Evolutionary conservation across 2,329 filamentous ascomycete species (phyloP), one percentile per base, ranked within the genome.

Genomic region (Talaromyces sp.): DNA sequence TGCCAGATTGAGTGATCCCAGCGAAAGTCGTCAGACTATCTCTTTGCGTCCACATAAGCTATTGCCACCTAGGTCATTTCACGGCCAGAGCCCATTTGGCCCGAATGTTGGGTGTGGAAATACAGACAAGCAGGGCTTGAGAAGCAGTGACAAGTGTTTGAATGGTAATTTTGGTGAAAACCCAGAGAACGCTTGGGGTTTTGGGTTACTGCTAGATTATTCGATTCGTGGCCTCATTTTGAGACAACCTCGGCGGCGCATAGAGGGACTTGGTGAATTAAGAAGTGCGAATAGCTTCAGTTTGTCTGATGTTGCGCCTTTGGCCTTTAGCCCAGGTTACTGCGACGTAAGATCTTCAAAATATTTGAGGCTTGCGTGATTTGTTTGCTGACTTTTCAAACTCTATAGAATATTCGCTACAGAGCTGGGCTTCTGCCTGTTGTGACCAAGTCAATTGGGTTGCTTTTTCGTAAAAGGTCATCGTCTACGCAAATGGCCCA

Each of bases 381-480:
- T 47, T 25, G 15, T 27, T 62, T 58, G 42, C 47, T 55, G 7
- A 59, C 4, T 25, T 52, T 51, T 27, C 15, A 39, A 39, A 15
- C 33, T 15, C 6, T 15, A 42, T 55, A 78, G 76, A 71, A 68
- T 36, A 71, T 77, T 61, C 70, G 68, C 39, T 72, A 77, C 63
- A 68, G 76, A 36, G 69, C 68, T 10, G 66, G 67, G 7, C 69
- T 75, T 8, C 71, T 77, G 3, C 69, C 73, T 1, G 68, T 70
- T 5, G 68, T 77, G 17, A 66, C 70, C 1, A 76, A 73, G 63
- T 72, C 75, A 6, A 63, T 78, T 28, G 62, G 66, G 4, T 70
- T 68, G 1, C 68, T 77, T 53, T 47, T 78, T 13, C 65, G 68
- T 15, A 64, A 59, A 17, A 67, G 66, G n/a, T 55, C 61, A 0